Evolutionary conservation across 2,329 filamentous ascomycete species (phyloP).

Genomic region (Bipolaris cookei): DNA sequence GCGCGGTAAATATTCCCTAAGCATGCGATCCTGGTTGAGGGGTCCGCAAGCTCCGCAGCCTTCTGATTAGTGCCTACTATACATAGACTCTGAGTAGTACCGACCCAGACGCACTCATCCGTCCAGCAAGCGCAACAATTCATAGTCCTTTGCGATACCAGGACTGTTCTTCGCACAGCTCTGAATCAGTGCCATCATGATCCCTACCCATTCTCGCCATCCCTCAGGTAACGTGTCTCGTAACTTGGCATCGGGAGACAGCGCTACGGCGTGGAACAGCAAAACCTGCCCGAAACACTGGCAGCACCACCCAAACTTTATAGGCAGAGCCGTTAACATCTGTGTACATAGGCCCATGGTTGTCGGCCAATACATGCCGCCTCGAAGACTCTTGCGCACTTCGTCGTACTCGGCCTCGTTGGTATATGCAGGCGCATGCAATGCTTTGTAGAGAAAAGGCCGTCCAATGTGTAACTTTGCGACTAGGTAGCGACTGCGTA

Average conservation of each 20-base stretch:
- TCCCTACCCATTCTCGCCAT: constrained; percentile 46
- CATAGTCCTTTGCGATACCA: constrained; percentile 45
- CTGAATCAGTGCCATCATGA: constrained; percentile 47
- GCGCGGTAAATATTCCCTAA: not conserved
- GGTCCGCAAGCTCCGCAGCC: not conserved
- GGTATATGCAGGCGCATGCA: constrained; percentile 40
- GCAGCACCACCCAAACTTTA: constrained; percentile 49
- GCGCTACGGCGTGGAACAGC: constrained; percentile 42
- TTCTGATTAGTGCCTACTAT: not conserved
- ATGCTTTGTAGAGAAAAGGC: constrained; percentile 48
- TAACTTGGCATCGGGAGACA: constrained; percentile 37
- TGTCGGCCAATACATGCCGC: constrained; percentile 48
- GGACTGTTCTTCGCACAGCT: constrained; percentile 43
- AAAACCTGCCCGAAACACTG: constrained; percentile 49
- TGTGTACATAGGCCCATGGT: constrained; percentile 46
- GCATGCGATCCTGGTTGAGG: not conserved
- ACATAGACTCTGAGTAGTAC: not conserved
- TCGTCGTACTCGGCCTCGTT: constrained; percentile 43
- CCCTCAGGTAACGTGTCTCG: constrained; percentile 42
- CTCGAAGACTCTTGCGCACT: constrained; percentile 36
- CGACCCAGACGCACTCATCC: not conserved
- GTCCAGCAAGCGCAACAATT: constrained; percentile 42
- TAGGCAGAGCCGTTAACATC: constrained; percentile 44
- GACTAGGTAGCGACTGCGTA: constrained; percentile 47
- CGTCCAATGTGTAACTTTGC: constrained; percentile 49